Evolutionary conservation across 371 early-diverging fungal genomes (phyloP), one percentile per base, ranked within the genome.

Genomic region (Mycotypha africana): DNA sequence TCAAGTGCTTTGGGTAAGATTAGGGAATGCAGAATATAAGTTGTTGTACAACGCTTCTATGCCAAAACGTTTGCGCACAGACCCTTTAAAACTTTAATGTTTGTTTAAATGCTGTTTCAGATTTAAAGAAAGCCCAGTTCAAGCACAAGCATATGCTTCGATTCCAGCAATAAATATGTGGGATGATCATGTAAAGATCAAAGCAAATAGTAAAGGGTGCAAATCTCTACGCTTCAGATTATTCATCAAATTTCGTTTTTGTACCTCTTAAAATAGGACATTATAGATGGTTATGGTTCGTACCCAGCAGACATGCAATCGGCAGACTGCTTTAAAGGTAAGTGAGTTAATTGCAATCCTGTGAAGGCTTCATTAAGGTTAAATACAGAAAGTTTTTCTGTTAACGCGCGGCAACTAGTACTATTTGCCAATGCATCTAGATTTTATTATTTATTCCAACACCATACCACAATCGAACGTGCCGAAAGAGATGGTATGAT

Each of bases 401-500:
- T 28, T 28, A 28, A 28, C 11, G 28, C 11, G 5, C 8, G 5
- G 5, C 11, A 11, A 28, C 5, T 28, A 28, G 60, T 53, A 7
- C 37, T 70, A 1, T 70, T 70, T 49, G 59, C 54, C 32, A 58
- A 63, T 34, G 92, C 91, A 6, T 71, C 75, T 37, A 81, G 85
- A n/a, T 89, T 86, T 70, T 92, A 85, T 65, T 77, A 86, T 28
- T 60, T 88, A 32, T 93, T 87, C 74, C 93, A 93, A 60, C 87
- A 86, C 0, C 93, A 92, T 61, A 86, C 87, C 4, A 88, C 82
- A 2, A 57, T 67, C 31, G 57, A 67, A 15, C 49, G 76, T 36
- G 84, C 82, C 3, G 56, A 66, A 4, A 65, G 64, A 24, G 79
- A 89, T 47, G 85, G 81, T 8, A 65, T 69, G 70, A 56, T 62